These are phyloP conservation scores for Dioscorea dumetorum DNA, from an alignment of 106 monocot species.

Conservation along the genomic window DNA sequence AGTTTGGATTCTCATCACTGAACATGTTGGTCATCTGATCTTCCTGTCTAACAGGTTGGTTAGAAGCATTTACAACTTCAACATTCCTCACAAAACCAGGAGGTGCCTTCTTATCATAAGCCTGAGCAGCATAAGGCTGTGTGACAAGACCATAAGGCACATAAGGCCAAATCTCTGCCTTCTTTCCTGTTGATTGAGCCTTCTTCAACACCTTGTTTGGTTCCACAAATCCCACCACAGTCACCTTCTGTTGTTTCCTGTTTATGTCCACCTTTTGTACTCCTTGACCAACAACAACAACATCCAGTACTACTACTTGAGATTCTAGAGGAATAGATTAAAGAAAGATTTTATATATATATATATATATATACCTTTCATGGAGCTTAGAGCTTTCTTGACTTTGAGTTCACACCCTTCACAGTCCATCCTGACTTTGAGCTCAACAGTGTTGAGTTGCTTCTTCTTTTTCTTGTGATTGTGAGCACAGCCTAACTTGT, in stretches of 20 bases:
- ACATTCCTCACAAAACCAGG: slow-evolving; percentile 18
- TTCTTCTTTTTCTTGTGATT: slow-evolving; percentile 8
- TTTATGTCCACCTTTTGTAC: slow-evolving; percentile 10
- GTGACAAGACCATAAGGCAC: slow-evolving; percentile 2
- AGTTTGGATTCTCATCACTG: slow-evolving; percentile 24
- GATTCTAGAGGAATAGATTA: background rate
- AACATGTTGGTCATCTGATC: slow-evolving; percentile 7
- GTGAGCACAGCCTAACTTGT: slow-evolving; percentile 2
- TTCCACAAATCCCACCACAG: slow-evolving; percentile 16
- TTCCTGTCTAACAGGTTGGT: background rate
- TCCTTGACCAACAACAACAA: background rate
- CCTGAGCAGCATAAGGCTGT: slow-evolving; percentile 12
- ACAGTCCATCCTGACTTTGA: slow-evolving; percentile 22
- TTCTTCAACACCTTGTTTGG: slow-evolving; percentile 21
- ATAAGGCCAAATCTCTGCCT: slow-evolving; percentile 20
- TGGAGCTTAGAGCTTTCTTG: slow-evolving; percentile 7
- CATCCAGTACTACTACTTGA: background rate
- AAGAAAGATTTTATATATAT: background rate
- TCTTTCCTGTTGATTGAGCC: slow-evolving; percentile 14
- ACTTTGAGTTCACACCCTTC: slow-evolving; percentile 19
- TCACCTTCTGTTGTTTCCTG: slow-evolving; percentile 17
- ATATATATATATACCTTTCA: slow-evolving; percentile 11
- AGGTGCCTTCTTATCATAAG: slow-evolving; percentile 27
- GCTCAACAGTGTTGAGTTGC: slow-evolving; percentile 15
- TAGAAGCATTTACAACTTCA: background rate